A percentile compares a stretch with the other conserved stretches of the same genome.
phyloP scores from a whole-genome alignment of 768 basidiomycete genomes.

The Termitomyces heimii region DNA sequence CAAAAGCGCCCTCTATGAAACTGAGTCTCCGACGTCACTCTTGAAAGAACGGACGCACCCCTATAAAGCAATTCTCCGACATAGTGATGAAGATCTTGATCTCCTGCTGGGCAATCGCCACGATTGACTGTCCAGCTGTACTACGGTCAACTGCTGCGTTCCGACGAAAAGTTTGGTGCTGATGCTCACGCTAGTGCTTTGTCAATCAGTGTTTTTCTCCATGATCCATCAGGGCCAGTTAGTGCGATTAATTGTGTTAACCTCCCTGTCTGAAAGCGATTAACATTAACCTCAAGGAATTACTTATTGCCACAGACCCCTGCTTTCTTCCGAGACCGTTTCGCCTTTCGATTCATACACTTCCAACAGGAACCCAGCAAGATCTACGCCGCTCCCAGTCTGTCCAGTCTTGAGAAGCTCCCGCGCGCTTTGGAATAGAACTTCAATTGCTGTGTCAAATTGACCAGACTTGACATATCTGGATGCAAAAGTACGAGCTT shows the following conservation, averaged over 20 bases:
- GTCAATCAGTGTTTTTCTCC: conserved; percentile 90
- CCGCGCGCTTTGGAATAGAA: conserved; percentile 85
- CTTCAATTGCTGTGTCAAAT: conserved; percentile 83
- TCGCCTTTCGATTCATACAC: conserved; percentile 78
- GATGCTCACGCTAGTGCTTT: conserved; percentile 72
- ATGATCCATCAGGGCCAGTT: conserved; percentile 69
- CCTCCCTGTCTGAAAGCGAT: conserved; percentile 48
- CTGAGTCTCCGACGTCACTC: not conserved
- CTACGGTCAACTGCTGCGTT: conserved; percentile 9
- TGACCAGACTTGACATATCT: conserved; percentile 78
- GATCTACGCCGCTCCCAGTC: conserved; percentile 85
- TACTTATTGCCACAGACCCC: conserved; percentile 47
- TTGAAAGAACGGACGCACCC: conserved; percentile 37
- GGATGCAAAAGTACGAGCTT: conserved; percentile 91
- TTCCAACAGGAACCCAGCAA: conserved; percentile 73
- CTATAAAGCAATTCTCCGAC: conserved; percentile 85
- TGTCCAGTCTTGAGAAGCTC: conserved; percentile 88
- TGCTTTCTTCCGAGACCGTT: conserved; percentile 65
- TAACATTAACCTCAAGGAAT: conserved; percentile 2
- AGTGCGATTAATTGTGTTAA: conserved; percentile 90
- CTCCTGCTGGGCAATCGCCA: conserved; percentile 79
- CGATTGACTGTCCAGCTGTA: conserved; percentile 81
- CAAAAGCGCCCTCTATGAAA: conserved; percentile 64
- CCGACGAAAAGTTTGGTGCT: not conserved
- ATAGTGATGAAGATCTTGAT: conserved; percentile 85